Conservation (phyloP, 2,329 filamentous ascomycete genomes). For the Fusarium sp. region DNA sequence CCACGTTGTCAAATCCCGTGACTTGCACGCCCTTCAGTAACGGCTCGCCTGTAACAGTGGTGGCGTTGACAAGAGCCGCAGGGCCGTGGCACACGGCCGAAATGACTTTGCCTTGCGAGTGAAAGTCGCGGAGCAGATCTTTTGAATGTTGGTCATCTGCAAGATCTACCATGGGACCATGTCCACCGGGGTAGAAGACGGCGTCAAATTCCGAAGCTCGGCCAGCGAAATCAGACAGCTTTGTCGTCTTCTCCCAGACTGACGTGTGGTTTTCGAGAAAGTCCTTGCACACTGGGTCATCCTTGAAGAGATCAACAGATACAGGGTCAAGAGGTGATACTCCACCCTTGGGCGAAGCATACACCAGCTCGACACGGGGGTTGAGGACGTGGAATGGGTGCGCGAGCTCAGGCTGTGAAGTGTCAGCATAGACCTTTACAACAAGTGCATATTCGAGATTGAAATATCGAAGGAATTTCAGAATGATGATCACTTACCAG, state of each 20-base stretch:
- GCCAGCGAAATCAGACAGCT: slow-evolving; percentile 65
- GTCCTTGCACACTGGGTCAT: slow-evolving; percentile 56
- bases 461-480: neutral
- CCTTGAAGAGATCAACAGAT: slow-evolving; percentile 64
- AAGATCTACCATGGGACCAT: slow-evolving; percentile 75
- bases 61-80: slow-evolving; percentile 68
- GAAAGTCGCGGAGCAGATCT: slow-evolving; percentile 69
- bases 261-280: slow-evolving; percentile 65
- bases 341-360: slow-evolving; percentile 71
- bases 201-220: slow-evolving; percentile 71
- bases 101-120: slow-evolving; percentile 67
- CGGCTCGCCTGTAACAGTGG: slow-evolving; percentile 58
- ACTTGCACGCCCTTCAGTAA: slow-evolving; percentile 66
- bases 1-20: slow-evolving; percentile 71
- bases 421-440: neutral
- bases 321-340: slow-evolving; percentile 67
- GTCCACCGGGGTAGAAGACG: slow-evolving; percentile 65
- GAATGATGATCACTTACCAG: slow-evolving; percentile 57
- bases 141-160: slow-evolving; percentile 63
- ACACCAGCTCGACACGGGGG: slow-evolving; percentile 61
- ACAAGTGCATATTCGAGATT: neutral
- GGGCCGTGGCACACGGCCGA: slow-evolving; percentile 76
- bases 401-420: slow-evolving; percentile 65
- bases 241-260: slow-evolving; percentile 72
- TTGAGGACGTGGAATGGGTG: slow-evolving; percentile 69